A percentile compares a stretch with the other conserved stretches of the same genome.
phyloP scores from a whole-genome alignment of 805 yeast species.

The Spencermartinsiella europaea region DNA sequence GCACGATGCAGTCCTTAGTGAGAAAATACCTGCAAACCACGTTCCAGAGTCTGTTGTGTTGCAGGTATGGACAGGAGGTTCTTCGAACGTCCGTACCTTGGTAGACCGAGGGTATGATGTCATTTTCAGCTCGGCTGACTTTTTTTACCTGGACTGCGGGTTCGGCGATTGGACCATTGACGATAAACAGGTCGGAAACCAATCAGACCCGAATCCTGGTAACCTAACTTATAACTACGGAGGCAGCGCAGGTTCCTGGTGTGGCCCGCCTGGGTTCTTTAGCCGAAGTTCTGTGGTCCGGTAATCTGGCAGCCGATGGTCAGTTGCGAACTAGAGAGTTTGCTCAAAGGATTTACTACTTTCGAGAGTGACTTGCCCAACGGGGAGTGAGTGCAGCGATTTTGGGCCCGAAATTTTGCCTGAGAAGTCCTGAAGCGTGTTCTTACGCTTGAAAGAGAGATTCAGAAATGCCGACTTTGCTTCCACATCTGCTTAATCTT shows the following conservation, averaged over 20 bases:
- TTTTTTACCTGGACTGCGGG: constrained; percentile 40
- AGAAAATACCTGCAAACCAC: constrained; percentile 24
- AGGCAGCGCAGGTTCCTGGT: constrained; percentile 35
- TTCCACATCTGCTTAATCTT: no score
- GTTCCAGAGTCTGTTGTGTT: constrained; percentile 33
- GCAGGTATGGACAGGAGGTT: constrained; percentile 33
- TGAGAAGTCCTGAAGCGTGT: constrained; percentile 34
- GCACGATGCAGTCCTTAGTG: constrained; percentile 34
- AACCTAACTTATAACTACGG: constrained; percentile 30
- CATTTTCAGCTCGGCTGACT: constrained; percentile 32
- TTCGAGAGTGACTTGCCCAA: constrained; percentile 36
- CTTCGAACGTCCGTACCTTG: constrained; percentile 25
- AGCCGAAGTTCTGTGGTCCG: constrained; percentile 39
- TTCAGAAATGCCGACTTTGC: no score
- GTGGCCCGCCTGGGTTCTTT: constrained; percentile 39
- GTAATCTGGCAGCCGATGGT: constrained; percentile 32
- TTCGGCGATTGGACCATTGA: constrained; percentile 34
- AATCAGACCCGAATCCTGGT: constrained; percentile 18
- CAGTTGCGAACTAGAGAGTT: constrained; percentile 26
- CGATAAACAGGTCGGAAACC: constrained; percentile 31
- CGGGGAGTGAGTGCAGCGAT: constrained; percentile 34
- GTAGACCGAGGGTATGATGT: constrained; percentile 36
- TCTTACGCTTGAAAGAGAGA: no score
- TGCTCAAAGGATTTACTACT: constrained; percentile 35
- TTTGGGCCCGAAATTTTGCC: constrained; percentile 35